Base-by-base conservation (phyloP, 2,329 filamentous ascomycete species). In the Sporothrix protearum region DNA sequence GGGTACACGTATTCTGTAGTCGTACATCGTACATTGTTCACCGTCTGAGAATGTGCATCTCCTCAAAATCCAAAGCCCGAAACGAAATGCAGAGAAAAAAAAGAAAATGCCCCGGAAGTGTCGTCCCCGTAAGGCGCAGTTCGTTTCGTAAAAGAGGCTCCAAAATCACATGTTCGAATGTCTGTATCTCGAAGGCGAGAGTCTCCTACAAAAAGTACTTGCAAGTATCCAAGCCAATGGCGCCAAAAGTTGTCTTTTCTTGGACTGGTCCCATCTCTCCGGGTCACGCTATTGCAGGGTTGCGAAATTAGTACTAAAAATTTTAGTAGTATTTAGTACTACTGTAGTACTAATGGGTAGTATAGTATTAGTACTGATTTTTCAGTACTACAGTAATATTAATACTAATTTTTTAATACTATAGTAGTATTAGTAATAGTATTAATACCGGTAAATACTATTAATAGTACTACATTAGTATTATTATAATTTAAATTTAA, bases 241-340 rank as follows among this genome's bases (percentile, higher is more conserved):
- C 33, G 59, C 53, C 53, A 16, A 19, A 33, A 53, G 25, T 10
- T 33, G 53, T 8, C 53, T 33, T 57, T 61, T 64, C 36, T 64
- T 3, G 61, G 61, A 47, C 61, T 47, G 42, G 64, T 25, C 45
- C 64, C 64, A 68, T 68, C 19, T 36, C 64, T 68, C 28, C 53
- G 64, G 64, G 64, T 68, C 64, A 68, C 64, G 64, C 64, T 68
- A 68, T 68, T 36, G n/a, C n/a, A n/a, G n/a, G n/a, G n/a, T n/a
- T n/a, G n/a, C n/a, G n/a, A n/a, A n/a, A n/a, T n/a, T n/a, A n/a
- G n/a, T n/a, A n/a, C n/a, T n/a, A n/a, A n/a, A n/a, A n/a, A n/a
- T n/a, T n/a, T n/a, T n/a, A n/a, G n/a, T n/a, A n/a, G n/a, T n/a
- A n/a, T n/a, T n/a, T n/a, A n/a, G n/a, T n/a, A n/a, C n/a, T n/a